Percentiles rank a stretch among this genome's conserved stretches.
These are phyloP conservation scores for Phytophthora litchii DNA, from an alignment of 352 stramenopile genomes.

Conservation along the genomic window DNA sequence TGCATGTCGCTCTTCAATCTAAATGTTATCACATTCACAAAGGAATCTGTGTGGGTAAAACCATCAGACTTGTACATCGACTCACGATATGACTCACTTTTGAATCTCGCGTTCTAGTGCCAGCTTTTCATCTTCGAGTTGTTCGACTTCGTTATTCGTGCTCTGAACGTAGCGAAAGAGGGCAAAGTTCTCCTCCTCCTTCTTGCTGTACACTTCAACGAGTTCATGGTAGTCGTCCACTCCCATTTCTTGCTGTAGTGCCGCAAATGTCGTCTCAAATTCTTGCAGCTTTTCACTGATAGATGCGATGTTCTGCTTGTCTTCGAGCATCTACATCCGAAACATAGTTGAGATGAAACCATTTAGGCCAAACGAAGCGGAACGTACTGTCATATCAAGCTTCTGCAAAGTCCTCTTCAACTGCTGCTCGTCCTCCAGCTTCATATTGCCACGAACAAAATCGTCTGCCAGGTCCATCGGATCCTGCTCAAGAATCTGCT, in stretches of 20 bases:
- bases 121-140: constrained; percentile 82
- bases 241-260: constrained; percentile 68
- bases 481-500: constrained; percentile 79
- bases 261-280: constrained; percentile 70
- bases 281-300: constrained; percentile 79
- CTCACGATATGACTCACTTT: constrained; percentile 36
- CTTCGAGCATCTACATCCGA: constrained; percentile 56
- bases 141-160: constrained; percentile 80
- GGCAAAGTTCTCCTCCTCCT: constrained; percentile 83
- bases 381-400: constrained; percentile 59
- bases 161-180: constrained; percentile 83
- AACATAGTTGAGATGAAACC: not conserved
- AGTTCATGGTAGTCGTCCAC: constrained; percentile 70
- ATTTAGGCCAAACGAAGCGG: not conserved
- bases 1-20: constrained; percentile 68
- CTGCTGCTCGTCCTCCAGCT: constrained; percentile 77
- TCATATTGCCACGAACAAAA: constrained; percentile 77
- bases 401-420: constrained; percentile 70
- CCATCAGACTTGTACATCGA: not conserved
- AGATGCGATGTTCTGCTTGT: constrained; percentile 69
- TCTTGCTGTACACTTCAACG: constrained; percentile 64
- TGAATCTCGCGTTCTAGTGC: constrained; percentile 61
- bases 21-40: not conserved
- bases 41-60: not conserved
- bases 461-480: constrained; percentile 69